A percentile compares a stretch with the other conserved stretches of the same genome.
Evolutionary conservation across 2,329 filamentous ascomycete genomes (phyloP).

Genomic region (Chaetothyriales sp.): DNA sequence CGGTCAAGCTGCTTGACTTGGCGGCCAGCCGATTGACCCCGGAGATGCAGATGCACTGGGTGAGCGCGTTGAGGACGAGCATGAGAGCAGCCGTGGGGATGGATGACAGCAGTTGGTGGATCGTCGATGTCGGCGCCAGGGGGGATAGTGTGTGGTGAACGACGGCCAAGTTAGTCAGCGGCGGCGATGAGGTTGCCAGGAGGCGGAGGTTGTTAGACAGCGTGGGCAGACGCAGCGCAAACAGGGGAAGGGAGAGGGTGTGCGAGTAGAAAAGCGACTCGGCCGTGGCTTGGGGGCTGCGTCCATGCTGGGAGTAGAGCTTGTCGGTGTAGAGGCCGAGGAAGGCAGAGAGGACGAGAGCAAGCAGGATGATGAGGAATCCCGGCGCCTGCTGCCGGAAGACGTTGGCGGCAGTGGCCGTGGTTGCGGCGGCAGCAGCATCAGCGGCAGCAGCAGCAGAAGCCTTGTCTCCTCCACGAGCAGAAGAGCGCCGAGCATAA

Average conservation of each 20-base stretch:
- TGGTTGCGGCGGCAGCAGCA: slow-evolving; percentile 22
- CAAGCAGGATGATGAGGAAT: slow-evolving; percentile 67
- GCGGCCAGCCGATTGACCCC: slow-evolving; percentile 90
- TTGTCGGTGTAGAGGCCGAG: slow-evolving; percentile 94
- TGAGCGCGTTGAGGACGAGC: slow-evolving; percentile 47
- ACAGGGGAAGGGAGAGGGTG: slow-evolving; percentile 31
- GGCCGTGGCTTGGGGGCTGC: slow-evolving; percentile 54
- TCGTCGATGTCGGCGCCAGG: background rate
- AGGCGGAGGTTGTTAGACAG: slow-evolving; percentile 17
- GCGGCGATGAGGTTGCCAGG: slow-evolving; percentile 18
- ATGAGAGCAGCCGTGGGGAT: slow-evolving; percentile 39
- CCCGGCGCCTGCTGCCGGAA: slow-evolving; percentile 41
- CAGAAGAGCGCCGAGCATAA: slow-evolving; percentile 30
- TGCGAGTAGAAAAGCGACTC: slow-evolving; percentile 94
- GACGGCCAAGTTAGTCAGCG: slow-evolving; percentile 4
- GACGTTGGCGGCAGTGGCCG: slow-evolving; percentile 17
- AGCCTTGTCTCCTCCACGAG: slow-evolving; percentile 33
- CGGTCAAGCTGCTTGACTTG: slow-evolving; percentile 76
- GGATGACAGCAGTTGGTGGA: slow-evolving; percentile 32
- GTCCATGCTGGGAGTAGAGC: slow-evolving; percentile 70
- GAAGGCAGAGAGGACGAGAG: slow-evolving; percentile 77
- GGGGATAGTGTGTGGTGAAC: slow-evolving; percentile 1
- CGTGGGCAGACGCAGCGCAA: slow-evolving; percentile 26
- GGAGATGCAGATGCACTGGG: slow-evolving; percentile 87
- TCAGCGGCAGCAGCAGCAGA: slow-evolving; percentile 22